Base-by-base conservation (phyloP, 106 monocot genomes). In the Dendrobium chrysotoxum region DNA sequence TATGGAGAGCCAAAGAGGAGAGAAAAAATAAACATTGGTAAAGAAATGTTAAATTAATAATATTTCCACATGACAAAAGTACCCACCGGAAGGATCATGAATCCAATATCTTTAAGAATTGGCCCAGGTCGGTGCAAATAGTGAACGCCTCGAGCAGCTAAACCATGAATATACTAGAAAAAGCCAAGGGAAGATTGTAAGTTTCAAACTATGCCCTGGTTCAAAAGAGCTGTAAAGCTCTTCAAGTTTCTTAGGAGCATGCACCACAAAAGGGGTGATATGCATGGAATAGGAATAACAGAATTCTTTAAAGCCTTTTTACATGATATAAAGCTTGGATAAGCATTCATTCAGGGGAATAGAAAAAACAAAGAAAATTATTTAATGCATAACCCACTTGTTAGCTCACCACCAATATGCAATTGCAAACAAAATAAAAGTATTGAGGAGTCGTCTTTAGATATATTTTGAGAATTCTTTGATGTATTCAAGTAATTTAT, bases 101-200 rank as follows among this genome's bases (percentile, higher is more conserved):
- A 92, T 11, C 92, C 92, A 75, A 87, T 41, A 86, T 92, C 92
- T 77, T 89, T 87, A 53, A 92, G 87, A 61, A 85, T 65, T 40
- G 92, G 92, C 45, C 92, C 89, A 10, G 92, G 92, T 72, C 80
- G 83, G 61, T 92, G 92, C 53, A 92, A 71, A 82, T 89, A 92
- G 80, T 92, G 92, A 79, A 86, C 87, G 41, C 92, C 92, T 73
- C 87, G 79, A 77, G 92, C 89, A 75, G 89, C 89, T 40, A 92
- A 64, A 7, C 87, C 92, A 82, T 92, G 92, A 46, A 92, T 76
- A 86, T 92, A 92, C 89, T 92, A 84, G 25, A 38, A 53, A 86
- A 35, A 44, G 53, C 4, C 42, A 8, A 86, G 53, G 3, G 67
- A 9, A 86, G 2, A 75, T 41, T 7, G 40, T n/a, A 75, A 75